A percentile compares a stretch with the other conserved stretches of the same genome.
Evolutionary conservation across 2,329 filamentous ascomycete species (phyloP).

Genomic region (Macrophomina pseudophaseolina): DNA sequence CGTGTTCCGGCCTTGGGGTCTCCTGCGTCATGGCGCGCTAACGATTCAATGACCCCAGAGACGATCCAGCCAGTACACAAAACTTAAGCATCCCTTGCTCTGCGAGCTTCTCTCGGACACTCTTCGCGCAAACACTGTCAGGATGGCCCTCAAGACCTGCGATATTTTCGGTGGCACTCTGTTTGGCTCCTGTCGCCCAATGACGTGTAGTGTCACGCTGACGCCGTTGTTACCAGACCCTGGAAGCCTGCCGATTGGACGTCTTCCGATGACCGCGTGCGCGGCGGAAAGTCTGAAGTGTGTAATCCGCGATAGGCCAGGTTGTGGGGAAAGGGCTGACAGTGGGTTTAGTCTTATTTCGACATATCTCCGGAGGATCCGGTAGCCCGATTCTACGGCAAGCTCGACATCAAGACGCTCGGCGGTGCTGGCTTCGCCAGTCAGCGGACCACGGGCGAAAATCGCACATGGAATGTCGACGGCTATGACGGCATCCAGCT

Average conservation of each 20-base stretch:
- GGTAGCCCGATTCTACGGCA: slow-evolving; percentile 65
- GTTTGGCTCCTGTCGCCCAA: neutral
- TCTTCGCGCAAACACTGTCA: neutral
- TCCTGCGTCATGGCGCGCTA: slow-evolving; percentile 22
- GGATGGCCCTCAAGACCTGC: slow-evolving; percentile 7
- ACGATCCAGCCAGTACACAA: neutral
- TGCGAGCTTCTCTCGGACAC: neutral
- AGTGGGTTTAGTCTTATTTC: slow-evolving; percentile 53
- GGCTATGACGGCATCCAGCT: slow-evolving; percentile 66
- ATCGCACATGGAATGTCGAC: slow-evolving; percentile 67
- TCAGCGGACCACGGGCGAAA: slow-evolving; percentile 68
- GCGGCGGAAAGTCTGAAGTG: slow-evolving; percentile 70
- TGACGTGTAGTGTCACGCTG: neutral
- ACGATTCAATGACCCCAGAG: slow-evolving; percentile 6
- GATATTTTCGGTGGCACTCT: slow-evolving; percentile 22
- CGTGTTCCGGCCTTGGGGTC: slow-evolving; percentile 10
- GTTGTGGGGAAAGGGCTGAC: slow-evolving; percentile 4
- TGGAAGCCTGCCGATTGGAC: slow-evolving; percentile 70
- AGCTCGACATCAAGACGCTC: slow-evolving; percentile 73
- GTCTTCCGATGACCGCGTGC: slow-evolving; percentile 75
- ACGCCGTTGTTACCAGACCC: slow-evolving; percentile 47
- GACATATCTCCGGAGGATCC: slow-evolving; percentile 42
- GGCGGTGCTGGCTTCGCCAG: slow-evolving; percentile 84
- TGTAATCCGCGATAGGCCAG: slow-evolving; percentile 1
- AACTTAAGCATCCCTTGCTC: neutral